Evolutionary conservation across 2,329 filamentous ascomycete genomes (phyloP).

Genomic region (Colletotrichum sp.): DNA sequence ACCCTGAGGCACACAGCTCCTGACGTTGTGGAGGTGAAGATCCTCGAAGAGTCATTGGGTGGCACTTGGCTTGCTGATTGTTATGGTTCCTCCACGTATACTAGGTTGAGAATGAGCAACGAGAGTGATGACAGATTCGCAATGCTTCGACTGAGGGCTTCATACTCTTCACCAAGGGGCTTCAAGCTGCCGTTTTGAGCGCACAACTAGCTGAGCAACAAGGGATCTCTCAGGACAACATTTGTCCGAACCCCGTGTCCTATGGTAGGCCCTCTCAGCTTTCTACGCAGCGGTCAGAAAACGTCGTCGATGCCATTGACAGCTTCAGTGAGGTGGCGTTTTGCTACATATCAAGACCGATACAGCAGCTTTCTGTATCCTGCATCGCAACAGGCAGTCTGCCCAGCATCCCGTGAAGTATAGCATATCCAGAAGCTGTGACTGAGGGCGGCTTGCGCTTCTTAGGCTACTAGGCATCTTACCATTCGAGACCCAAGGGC

Average conservation of each 20-base stretch:
- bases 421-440: rapidly evolving
- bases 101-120: background rate
- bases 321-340: no score
- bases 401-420: background rate
- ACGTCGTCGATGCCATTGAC: no score
- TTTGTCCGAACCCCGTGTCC: no score
- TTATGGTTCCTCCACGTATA: background rate
- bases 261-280: no score
- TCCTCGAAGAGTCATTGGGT: rapidly evolving
- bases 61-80: background rate
- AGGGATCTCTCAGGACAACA: no score
- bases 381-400: background rate
- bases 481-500: no score
- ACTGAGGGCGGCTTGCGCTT: no score
- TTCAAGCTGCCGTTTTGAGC: background rate
- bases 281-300: no score
- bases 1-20: rapidly evolving
- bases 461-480: no score
- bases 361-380: no score
- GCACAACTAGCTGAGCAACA: no score
- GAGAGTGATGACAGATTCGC: rapidly evolving
- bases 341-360: background rate
- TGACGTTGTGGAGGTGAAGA: background rate
- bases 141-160: rapidly evolving
- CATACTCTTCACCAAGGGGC: background rate